A percentile compares a stretch with the other conserved stretches of the same genome.
phyloP scores from a whole-genome alignment of 345 rosid species.

The Acer negundo region DNA sequence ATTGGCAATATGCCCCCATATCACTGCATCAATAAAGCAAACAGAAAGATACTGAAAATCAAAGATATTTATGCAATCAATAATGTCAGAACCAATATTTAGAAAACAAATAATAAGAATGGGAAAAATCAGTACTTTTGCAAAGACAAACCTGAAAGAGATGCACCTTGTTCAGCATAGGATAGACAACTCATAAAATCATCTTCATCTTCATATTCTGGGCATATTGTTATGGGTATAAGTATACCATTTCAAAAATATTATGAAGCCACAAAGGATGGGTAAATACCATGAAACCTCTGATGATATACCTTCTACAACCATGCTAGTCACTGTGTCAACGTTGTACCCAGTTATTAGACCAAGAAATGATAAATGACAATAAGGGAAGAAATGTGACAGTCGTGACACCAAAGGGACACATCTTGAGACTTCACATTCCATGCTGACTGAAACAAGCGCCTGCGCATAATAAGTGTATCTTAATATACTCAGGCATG shows the following conservation, averaged over 20 bases:
- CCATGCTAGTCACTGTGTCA: constrained; percentile 38
- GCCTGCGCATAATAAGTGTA: constrained; percentile 53
- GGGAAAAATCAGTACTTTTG: background rate
- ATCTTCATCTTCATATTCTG: constrained; percentile 67
- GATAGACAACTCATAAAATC: constrained; percentile 41
- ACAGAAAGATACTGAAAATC: constrained; percentile 12
- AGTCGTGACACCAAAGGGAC: constrained; percentile 47
- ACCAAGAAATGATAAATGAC: constrained; percentile 64
- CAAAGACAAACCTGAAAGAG: constrained; percentile 64
- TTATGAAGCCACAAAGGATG: constrained; percentile 5
- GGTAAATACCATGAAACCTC: constrained; percentile 12
- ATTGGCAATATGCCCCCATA: constrained; percentile 59
- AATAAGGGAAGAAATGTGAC: constrained; percentile 49
- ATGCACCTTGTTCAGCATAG: constrained; percentile 69
- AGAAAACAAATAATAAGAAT: constrained; percentile 1
- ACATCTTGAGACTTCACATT: constrained; percentile 34
- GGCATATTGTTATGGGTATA: constrained; percentile 19
- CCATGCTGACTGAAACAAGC: constrained; percentile 55
- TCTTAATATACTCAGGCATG: constrained; percentile 17
- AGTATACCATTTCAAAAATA: constrained; percentile 4
- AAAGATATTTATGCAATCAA: constrained; percentile 1
- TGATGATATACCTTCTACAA: constrained; percentile 47
- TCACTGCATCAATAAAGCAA: constrained; percentile 44
- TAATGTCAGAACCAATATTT: background rate
- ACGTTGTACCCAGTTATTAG: constrained; percentile 65